These are phyloP conservation scores for Oxyria digyna DNA, from an alignment of 148 eudicot genomes.

Conservation along the genomic window DNA sequence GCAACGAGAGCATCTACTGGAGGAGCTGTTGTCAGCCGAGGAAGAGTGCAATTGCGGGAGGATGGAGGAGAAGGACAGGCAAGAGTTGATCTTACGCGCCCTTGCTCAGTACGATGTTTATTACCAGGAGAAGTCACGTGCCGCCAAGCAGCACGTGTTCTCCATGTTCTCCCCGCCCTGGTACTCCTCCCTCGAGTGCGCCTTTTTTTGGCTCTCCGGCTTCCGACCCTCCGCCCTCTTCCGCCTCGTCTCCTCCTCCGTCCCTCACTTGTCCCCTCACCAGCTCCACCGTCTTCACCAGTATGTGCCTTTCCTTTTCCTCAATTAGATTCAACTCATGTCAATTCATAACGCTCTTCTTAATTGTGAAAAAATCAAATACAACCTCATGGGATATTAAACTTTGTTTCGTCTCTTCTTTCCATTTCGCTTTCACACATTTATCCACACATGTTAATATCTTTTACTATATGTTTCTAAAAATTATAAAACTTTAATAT, in stretches of 20 bases:
- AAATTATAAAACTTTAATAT: no score
- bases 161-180: conserved; percentile 29
- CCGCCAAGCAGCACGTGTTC: conserved; percentile 21
- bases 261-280: conserved; percentile 16
- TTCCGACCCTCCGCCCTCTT: conserved; percentile 26
- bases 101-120: conserved; percentile 26
- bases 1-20: conserved; percentile 20
- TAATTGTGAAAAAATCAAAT: no score
- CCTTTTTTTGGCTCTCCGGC: conserved; percentile 40
- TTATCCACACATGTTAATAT: no score
- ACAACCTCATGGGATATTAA: no score
- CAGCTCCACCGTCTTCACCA: conserved; percentile 21
- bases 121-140: conserved; percentile 32
- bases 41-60: not conserved
- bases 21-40: conserved; percentile 15
- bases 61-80: conserved; percentile 2
- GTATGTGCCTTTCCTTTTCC: not conserved
- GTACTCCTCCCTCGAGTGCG: conserved; percentile 31
- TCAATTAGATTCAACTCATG: not conserved
- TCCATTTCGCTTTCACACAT: no score
- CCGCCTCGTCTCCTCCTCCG: conserved; percentile 21
- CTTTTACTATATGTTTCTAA: no score
- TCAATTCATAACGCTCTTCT: no score
- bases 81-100: conserved; percentile 21
- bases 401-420: no score